Percentiles rank a stretch among this genome's conserved stretches.
phyloP scores from a whole-genome alignment of 2,329 filamentous ascomycete genomes.

The Neoascochyta sp. region DNA sequence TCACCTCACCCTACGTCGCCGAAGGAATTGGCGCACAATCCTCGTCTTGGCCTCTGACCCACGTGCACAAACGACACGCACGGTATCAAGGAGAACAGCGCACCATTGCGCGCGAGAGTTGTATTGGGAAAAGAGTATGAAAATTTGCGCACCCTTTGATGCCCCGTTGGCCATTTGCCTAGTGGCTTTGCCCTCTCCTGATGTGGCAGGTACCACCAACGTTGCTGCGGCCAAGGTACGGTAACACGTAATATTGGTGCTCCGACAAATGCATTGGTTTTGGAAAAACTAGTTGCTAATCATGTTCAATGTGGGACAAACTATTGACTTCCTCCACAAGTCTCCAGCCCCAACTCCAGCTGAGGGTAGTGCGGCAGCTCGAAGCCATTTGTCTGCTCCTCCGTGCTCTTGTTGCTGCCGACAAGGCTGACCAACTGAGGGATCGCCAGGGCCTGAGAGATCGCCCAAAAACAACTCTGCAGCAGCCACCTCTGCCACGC shows the following conservation, averaged over 20 bases:
- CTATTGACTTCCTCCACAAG: no score
- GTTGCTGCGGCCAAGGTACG: conserved; percentile 3
- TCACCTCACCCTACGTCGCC: not conserved
- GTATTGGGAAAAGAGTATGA: no score
- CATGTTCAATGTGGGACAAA: no score
- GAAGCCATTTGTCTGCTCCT: conserved; percentile 14
- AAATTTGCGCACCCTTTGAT: conserved; percentile 1
- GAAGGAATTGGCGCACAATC: conserved; percentile 6
- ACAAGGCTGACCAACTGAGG: conserved; percentile 9
- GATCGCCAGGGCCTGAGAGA: conserved; percentile 7
- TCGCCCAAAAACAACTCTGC: conserved; percentile 5
- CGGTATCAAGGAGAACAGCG: not conserved
- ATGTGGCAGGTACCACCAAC: conserved; percentile 6
- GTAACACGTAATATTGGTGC: conserved; percentile 6
- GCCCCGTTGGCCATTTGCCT: conserved; percentile 4
- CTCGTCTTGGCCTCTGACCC: conserved; percentile 5
- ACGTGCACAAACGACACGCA: conserved; percentile 9
- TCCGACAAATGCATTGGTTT: no score
- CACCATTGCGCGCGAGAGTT: not conserved
- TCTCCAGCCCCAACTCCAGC: no score
- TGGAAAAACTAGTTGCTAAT: no score
- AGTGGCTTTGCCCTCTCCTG: conserved; percentile 6
- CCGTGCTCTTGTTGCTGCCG: conserved; percentile 3
- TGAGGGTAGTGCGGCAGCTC: conserved; percentile 14
- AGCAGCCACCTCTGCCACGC: conserved; percentile 23